Percentiles rank a stretch among this genome's conserved stretches.
Evolutionary conservation across 176 grass and related monocot species (phyloP).

Genomic region (Raddia distichophylla): DNA sequence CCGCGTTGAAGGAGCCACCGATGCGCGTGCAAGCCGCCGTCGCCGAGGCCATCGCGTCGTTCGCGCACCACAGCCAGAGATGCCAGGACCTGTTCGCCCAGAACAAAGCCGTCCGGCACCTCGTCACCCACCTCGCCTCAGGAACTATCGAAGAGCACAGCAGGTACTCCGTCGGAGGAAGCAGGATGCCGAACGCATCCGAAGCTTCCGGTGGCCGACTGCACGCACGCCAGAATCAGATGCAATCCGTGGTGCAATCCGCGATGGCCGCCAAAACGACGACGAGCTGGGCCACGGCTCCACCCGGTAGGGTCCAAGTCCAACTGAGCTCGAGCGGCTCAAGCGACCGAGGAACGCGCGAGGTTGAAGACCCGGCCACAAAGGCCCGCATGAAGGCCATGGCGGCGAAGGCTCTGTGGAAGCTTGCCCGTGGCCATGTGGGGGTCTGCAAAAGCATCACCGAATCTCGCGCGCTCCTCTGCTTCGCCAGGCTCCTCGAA

Average conservation of each 20-base stretch:
- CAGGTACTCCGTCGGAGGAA: slow-evolving; percentile 57
- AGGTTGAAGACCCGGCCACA: slow-evolving; percentile 60
- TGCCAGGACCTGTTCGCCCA: slow-evolving; percentile 78
- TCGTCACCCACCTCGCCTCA: slow-evolving; percentile 72
- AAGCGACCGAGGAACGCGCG: slow-evolving; percentile 42
- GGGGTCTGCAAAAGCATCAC: slow-evolving; percentile 81
- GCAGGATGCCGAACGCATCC: neutral
- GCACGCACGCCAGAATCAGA: slow-evolving; percentile 45
- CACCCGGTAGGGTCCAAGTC: neutral
- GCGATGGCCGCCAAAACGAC: slow-evolving; percentile 50
- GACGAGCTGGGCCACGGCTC: slow-evolving; percentile 10
- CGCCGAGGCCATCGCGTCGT: slow-evolving; percentile 66
- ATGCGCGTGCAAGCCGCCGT: slow-evolving; percentile 81
- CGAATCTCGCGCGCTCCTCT: slow-evolving; percentile 88
- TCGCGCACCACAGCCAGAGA: slow-evolving; percentile 53
- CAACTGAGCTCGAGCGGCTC: slow-evolving; percentile 39
- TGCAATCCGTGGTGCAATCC: slow-evolving; percentile 67
- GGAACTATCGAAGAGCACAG: slow-evolving; percentile 90
- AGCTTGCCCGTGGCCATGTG: slow-evolving; percentile 56
- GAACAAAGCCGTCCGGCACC: slow-evolving; percentile 68
- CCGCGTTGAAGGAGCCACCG: slow-evolving; percentile 73
- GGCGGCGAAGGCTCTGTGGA: slow-evolving; percentile 89
- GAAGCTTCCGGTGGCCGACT: neutral
- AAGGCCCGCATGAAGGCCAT: slow-evolving; percentile 81
- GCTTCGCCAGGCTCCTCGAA: slow-evolving; percentile 81